phyloP scores from a whole-genome alignment of 2,329 filamentous ascomycete genomes.

The Calonectria honghensis region DNA sequence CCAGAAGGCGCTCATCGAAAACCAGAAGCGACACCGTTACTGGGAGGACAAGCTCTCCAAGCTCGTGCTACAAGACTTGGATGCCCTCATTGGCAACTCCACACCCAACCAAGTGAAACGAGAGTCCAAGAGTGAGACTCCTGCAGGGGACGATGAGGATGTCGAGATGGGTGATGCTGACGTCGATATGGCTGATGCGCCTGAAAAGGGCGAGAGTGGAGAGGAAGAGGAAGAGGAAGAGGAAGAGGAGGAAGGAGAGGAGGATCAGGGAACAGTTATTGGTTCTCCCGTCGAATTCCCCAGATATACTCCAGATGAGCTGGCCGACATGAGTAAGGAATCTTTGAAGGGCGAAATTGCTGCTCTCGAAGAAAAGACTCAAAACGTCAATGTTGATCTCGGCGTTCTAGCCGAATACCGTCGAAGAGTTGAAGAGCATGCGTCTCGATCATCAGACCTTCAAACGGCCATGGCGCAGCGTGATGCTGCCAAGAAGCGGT shows the following conservation, averaged over 20 bases:
- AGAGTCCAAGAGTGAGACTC: constrained; percentile 52
- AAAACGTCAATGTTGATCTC: constrained; percentile 91
- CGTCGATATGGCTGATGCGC: constrained; percentile 56
- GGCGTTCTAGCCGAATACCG: constrained; percentile 93
- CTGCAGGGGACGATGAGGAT: constrained; percentile 56
- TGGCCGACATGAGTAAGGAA: constrained; percentile 79
- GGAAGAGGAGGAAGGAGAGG: constrained; percentile 53
- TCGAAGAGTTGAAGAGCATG: constrained; percentile 88
- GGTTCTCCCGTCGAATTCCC: constrained; percentile 78
- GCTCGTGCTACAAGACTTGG: constrained; percentile 87
- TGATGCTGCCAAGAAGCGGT: constrained; percentile 92
- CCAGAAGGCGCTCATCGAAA: constrained; percentile 90
- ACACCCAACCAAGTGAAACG: constrained; percentile 54
- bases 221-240: constrained; percentile 52
- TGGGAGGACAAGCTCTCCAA: constrained; percentile 95
- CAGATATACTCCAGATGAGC: constrained; percentile 83
- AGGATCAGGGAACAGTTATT: constrained; percentile 48
- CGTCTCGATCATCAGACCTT: constrained; percentile 87
- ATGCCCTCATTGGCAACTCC: constrained; percentile 74
- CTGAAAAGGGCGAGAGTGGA: constrained; percentile 57
- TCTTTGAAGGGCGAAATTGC: constrained; percentile 78
- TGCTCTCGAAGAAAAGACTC: constrained; percentile 80
- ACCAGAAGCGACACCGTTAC: constrained; percentile 87
- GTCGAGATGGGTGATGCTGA: constrained; percentile 59
- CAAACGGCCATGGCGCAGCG: constrained; percentile 84